Percentiles rank a stretch among this genome's conserved stretches.
phyloP scores from a whole-genome alignment of 2,329 filamentous ascomycete species.

The Drechslerella coelobrocha region DNA sequence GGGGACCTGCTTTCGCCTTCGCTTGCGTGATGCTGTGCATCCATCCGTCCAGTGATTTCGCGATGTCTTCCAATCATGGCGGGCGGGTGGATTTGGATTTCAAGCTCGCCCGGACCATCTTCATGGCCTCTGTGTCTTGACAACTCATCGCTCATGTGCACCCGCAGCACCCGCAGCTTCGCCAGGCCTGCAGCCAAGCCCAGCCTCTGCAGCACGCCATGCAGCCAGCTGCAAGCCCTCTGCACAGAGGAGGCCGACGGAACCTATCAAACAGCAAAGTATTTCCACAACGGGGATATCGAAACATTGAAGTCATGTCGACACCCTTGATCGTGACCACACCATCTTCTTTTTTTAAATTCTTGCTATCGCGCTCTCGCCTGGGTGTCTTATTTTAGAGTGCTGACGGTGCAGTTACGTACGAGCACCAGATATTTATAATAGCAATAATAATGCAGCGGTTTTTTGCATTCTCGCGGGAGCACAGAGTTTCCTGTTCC shows the following conservation, averaged over 20 bases:
- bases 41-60: constrained; percentile 51
- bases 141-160: constrained; percentile 51
- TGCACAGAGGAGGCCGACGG: constrained; percentile 40
- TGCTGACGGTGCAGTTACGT: constrained; percentile 31
- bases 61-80: constrained; percentile 22
- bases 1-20: constrained; percentile 35
- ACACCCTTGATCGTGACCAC: constrained; percentile 46
- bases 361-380: constrained; percentile 3
- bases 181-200: constrained; percentile 17
- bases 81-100: constrained; percentile 2
- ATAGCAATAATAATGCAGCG: constrained; percentile 24
- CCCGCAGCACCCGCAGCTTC: background rate
- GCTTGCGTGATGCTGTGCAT: constrained; percentile 50
- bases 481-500: constrained; percentile 8
- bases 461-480: constrained; percentile 11
- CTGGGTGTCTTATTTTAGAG: constrained; percentile 39
- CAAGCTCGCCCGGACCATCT: background rate
- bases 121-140: constrained; percentile 24
- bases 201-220: constrained; percentile 20
- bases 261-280: constrained; percentile 46
- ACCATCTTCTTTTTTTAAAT: constrained; percentile 47
- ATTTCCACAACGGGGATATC: constrained; percentile 46
- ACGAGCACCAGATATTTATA: background rate
- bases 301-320: constrained; percentile 21
- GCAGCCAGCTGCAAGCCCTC: constrained; percentile 36